phyloP scores from a whole-genome alignment of 1,284 basidiomycete genomes.

The Cryptococcus neoformans region DNA sequence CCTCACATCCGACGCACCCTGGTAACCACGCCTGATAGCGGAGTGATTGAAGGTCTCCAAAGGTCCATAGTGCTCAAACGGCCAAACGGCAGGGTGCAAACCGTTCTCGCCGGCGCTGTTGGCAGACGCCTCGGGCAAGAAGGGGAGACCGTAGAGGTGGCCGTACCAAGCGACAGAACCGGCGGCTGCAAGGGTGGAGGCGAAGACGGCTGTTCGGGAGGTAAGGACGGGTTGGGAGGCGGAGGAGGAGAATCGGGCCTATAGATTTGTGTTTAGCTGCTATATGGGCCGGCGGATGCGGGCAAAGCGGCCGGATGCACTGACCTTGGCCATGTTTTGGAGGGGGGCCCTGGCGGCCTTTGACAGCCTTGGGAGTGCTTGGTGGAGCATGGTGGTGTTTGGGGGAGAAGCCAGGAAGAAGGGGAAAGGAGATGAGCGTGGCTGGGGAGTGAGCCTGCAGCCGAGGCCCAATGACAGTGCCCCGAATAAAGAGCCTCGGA shows the following conservation, averaged over 20 bases:
- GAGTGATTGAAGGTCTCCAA: constrained; percentile 95
- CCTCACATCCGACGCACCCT: constrained; percentile 46
- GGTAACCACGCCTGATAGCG: constrained; percentile 91
- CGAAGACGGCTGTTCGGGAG: constrained; percentile 74
- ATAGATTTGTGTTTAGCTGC: background rate
- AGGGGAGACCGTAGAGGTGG: constrained; percentile 84
- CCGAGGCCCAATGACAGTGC: background rate
- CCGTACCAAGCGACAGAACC: constrained; percentile 96
- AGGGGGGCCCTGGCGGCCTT: constrained; percentile 22
- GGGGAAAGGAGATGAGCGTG: background rate
- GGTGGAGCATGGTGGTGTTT: constrained; percentile 35
- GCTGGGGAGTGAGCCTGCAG: background rate
- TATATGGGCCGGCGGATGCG: background rate
- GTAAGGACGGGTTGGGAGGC: constrained; percentile 37
- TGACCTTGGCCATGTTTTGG: constrained; percentile 13
- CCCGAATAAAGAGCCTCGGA: background rate
- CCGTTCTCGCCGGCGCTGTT: constrained; percentile 91
- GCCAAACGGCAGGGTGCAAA: constrained; percentile 82
- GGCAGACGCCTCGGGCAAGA: constrained; percentile 82
- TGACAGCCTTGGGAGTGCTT: constrained; percentile 41
- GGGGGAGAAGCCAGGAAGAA: constrained; percentile 7
- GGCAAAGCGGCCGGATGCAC: background rate
- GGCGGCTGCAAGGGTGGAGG: constrained; percentile 72
- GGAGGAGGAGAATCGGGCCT: constrained; percentile 43
- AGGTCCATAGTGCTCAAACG: constrained; percentile 85